A percentile compares a stretch with the other conserved stretches of the same genome.
Evolutionary conservation across 768 basidiomycete species (phyloP).

Genomic region (Russula sp.): DNA sequence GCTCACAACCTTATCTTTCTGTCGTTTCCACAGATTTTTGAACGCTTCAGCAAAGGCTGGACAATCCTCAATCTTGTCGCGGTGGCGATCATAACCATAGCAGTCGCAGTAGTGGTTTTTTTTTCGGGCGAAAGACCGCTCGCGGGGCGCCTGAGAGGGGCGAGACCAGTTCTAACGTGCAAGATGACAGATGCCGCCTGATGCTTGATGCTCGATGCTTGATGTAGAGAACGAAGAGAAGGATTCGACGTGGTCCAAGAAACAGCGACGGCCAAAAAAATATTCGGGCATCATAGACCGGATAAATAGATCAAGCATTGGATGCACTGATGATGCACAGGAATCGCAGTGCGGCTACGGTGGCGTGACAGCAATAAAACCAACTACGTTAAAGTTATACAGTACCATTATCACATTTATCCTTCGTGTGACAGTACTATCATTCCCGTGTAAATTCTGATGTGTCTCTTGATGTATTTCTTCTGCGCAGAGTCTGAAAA

Average conservation of each 20-base stretch:
- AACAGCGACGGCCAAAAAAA: background rate
- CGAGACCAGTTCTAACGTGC: background rate
- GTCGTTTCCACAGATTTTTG: slow-evolving; percentile 50
- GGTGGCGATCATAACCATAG: slow-evolving; percentile 42
- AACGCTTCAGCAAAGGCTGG: slow-evolving; percentile 57
- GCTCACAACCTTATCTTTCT: background rate
- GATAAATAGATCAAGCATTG: background rate
- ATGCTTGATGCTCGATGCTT: background rate
- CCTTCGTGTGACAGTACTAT: background rate
- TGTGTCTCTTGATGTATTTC: no score
- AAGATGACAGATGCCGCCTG: background rate
- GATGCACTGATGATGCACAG: no score
- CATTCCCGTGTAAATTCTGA: background rate
- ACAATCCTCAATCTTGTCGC: slow-evolving; percentile 52
- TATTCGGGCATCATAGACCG: no score
- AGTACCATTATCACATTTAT: background rate
- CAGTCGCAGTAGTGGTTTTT: slow-evolving; percentile 42
- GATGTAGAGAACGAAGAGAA: background rate
- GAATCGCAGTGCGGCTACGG: no score
- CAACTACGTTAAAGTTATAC: no score
- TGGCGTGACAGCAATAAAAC: no score
- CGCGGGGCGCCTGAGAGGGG: slow-evolving; percentile 6
- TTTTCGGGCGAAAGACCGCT: slow-evolving; percentile 46
- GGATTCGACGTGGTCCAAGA: background rate
- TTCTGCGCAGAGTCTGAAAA: no score